phyloP scores from a whole-genome alignment of 169 alveolate species.

The Plasmodium gallinaceum region DNA sequence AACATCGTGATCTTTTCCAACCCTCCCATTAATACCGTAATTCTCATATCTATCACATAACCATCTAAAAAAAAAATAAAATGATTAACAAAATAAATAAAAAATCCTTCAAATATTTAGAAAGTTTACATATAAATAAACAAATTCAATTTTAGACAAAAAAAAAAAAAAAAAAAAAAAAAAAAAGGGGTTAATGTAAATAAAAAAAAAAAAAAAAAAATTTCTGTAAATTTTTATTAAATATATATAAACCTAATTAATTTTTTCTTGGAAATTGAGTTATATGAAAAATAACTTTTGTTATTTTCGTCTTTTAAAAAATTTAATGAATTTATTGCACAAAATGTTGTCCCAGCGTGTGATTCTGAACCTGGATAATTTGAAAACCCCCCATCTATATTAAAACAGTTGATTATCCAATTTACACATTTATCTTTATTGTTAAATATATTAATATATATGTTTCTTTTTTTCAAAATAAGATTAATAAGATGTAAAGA shows the following conservation, averaged over 20 bases:
- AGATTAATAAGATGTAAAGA: slow-evolving; percentile 32
- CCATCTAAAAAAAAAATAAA: slow-evolving; percentile 37
- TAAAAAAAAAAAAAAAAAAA: no score
- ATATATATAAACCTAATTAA: slow-evolving; percentile 10
- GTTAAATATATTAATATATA: slow-evolving; percentile 6
- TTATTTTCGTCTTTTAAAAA: slow-evolving; percentile 10
- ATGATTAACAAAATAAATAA: neutral
- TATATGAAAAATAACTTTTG: slow-evolving; percentile 14
- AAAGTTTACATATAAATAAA: neutral
- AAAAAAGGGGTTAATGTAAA: no score
- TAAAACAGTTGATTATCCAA: slow-evolving; percentile 77
- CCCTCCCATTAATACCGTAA: slow-evolving; percentile 81
- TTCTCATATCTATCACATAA: slow-evolving; percentile 68
- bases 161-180: no score
- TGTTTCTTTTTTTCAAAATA: slow-evolving; percentile 34
- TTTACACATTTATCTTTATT: slow-evolving; percentile 26
- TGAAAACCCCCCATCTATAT: slow-evolving; percentile 84
- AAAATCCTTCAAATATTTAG: neutral
- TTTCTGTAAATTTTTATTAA: neutral
- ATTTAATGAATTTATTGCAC: slow-evolving; percentile 74
- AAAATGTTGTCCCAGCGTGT: slow-evolving; percentile 84
- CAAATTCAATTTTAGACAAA: neutral
- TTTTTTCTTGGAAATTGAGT: neutral
- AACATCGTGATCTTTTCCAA: slow-evolving; percentile 82
- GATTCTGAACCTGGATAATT: slow-evolving; percentile 77